Percentiles rank a stretch among this genome's conserved stretches.
These are phyloP conservation scores for Corynespora cassiicola DNA, from an alignment of 2,329 filamentous ascomycete species.

Conservation along the genomic window DNA sequence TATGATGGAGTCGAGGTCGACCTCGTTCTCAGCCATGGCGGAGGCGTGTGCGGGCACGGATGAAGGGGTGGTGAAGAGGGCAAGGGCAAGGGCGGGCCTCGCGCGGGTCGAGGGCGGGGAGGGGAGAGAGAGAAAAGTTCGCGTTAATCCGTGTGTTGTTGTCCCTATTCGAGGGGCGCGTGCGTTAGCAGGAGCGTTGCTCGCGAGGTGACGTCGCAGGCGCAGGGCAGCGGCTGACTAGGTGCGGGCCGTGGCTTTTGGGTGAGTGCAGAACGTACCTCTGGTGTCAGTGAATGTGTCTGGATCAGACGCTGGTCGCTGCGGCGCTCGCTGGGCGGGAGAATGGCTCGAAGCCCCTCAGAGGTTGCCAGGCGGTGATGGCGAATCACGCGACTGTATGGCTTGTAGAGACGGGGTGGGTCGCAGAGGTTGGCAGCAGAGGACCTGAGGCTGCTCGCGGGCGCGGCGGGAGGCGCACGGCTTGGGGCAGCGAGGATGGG, in stretches of 20 bases:
- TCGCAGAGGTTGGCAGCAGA: constrained; percentile 26
- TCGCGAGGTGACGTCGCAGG: constrained; percentile 9
- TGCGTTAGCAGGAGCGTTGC: constrained; percentile 18
- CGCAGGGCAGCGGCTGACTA: constrained; percentile 4
- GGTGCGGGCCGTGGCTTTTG: no score
- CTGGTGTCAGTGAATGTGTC: constrained; percentile 28
- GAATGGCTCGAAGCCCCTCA: constrained; percentile 50
- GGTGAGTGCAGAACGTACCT: constrained; percentile 34
- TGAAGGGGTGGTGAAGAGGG: constrained; percentile 21
- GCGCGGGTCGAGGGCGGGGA: constrained; percentile 32
- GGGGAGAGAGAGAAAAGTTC: constrained; percentile 28
- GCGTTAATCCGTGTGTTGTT: constrained; percentile 27
- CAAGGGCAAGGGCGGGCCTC: constrained; percentile 41
- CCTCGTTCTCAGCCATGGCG: constrained; percentile 82
- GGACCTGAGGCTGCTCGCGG: constrained; percentile 38
- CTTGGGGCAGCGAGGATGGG: constrained; percentile 33
- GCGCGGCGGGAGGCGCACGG: constrained; percentile 36
- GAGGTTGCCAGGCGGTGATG: constrained; percentile 41
- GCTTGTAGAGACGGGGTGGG: constrained; percentile 34
- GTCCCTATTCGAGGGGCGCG: constrained; percentile 23
- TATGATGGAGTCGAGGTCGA: constrained; percentile 99
- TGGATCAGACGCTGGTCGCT: constrained; percentile 22
- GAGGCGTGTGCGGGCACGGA: constrained; percentile 43
- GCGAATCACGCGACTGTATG: constrained; percentile 41
- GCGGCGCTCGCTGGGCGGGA: constrained; percentile 35